These are phyloP conservation scores for Spencermartinsiella ligniputridi DNA, from an alignment of 1,139 yeast genomes.

Conservation along the genomic window DNA sequence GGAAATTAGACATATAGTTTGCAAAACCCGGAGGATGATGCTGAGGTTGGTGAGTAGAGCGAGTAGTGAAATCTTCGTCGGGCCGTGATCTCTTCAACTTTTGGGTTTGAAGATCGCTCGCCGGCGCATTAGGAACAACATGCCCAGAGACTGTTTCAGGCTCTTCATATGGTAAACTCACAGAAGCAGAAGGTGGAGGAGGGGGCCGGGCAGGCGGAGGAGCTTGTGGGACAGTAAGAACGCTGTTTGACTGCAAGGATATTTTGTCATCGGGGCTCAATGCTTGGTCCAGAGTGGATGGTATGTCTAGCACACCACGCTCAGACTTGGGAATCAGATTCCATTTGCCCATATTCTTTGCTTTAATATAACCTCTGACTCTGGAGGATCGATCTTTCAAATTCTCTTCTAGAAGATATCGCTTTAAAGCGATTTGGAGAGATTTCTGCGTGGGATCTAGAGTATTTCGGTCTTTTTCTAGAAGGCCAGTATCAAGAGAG, in stretches of 20 bases:
- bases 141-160: constrained; percentile 1
- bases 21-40: neutral
- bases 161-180: constrained; percentile 5
- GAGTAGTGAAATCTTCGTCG: neutral
- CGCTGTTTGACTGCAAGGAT: neutral
- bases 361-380: neutral
- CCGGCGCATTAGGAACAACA: neutral
- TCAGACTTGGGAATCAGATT: neutral
- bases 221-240: too few species aligned
- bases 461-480: constrained; percentile 12
- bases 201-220: constrained; percentile 3
- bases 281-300: neutral
- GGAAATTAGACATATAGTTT: neutral
- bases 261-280: neutral
- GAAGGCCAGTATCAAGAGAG: constrained; percentile 17
- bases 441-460: constrained; percentile 17
- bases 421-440: constrained; percentile 18
- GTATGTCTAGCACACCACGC: neutral
- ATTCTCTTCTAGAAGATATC: constrained; percentile 22
- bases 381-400: constrained; percentile 7
- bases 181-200: constrained; percentile 1
- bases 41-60: neutral
- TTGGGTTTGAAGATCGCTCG: neutral
- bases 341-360: neutral
- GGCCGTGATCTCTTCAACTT: neutral